Conservation (phyloP, 2,329 filamentous ascomycete species). For the Thielaviopsis musarum region DNA sequence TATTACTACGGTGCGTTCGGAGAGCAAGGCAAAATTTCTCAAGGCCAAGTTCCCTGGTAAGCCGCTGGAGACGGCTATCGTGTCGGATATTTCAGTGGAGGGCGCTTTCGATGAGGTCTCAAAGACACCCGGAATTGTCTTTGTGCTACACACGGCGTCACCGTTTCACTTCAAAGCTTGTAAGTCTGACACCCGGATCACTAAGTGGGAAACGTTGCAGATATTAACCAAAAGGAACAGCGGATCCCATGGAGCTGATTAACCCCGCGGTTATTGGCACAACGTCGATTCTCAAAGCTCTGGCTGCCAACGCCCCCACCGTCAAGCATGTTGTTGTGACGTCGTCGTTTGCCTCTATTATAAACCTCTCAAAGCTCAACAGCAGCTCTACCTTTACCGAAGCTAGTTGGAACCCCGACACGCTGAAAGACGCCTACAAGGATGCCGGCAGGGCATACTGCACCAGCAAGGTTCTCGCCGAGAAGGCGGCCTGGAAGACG, state of each 20-base stretch:
- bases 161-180: constrained; percentile 39
- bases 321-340: constrained; percentile 58
- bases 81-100: constrained; percentile 59
- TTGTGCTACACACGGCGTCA: constrained; percentile 43
- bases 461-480: constrained; percentile 37
- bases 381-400: constrained; percentile 25
- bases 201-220: not conserved
- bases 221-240: constrained; percentile 13
- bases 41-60: constrained; percentile 29
- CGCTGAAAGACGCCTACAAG: constrained; percentile 26
- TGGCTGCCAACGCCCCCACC: constrained; percentile 37
- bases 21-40: constrained; percentile 36
- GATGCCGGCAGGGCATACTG: constrained; percentile 31
- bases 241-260: constrained; percentile 35
- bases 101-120: constrained; percentile 53
- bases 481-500: constrained; percentile 37
- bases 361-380: constrained; percentile 22
- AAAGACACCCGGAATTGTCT: constrained; percentile 24
- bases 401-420: constrained; percentile 36
- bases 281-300: constrained; percentile 54
- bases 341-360: constrained; percentile 37
- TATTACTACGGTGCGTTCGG: constrained; percentile 37
- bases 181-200: constrained; percentile 14
- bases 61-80: constrained; percentile 38
- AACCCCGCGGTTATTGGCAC: constrained; percentile 42